Conservation (phyloP, 2,329 filamentous ascomycete species). For the Lachnellula arida region DNA sequence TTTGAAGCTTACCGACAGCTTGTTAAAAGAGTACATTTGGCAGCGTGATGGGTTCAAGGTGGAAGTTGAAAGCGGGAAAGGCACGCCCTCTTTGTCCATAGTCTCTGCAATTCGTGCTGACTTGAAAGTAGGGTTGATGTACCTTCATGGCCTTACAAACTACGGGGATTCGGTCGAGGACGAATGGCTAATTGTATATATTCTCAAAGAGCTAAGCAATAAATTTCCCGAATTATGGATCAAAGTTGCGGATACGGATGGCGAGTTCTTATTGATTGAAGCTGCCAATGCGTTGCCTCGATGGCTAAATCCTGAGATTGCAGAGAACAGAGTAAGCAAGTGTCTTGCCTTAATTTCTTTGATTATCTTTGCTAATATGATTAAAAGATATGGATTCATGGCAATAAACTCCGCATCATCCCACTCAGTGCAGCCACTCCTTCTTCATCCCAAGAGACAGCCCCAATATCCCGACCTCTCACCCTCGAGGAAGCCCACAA, state of each 20-base stretch:
- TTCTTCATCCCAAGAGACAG: slow-evolving; percentile 34
- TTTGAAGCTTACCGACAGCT: slow-evolving; percentile 52
- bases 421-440: slow-evolving; percentile 42
- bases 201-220: slow-evolving; percentile 76
- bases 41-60: slow-evolving; percentile 76
- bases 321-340: slow-evolving; percentile 63
- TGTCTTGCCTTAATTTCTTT: not conserved
- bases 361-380: slow-evolving; percentile 11
- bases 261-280: slow-evolving; percentile 92
- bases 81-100: slow-evolving; percentile 36
- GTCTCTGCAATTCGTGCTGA: slow-evolving; percentile 3
- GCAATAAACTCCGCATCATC: slow-evolving; percentile 71
- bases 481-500: slow-evolving; percentile 59
- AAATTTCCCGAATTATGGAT: slow-evolving; percentile 73
- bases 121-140: slow-evolving; percentile 42
- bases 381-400: slow-evolving; percentile 73
- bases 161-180: slow-evolving; percentile 95
- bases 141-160: slow-evolving; percentile 72
- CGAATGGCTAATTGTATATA: slow-evolving; percentile 93
- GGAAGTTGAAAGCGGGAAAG: slow-evolving; percentile 51
- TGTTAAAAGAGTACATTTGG: slow-evolving; percentile 90
- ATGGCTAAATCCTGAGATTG: slow-evolving; percentile 90
- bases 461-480: slow-evolving; percentile 42
- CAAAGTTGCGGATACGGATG: slow-evolving; percentile 79
- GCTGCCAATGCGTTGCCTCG: slow-evolving; percentile 81